These are phyloP conservation scores for Suillus hirtellus DNA, from an alignment of 768 basidiomycete genomes.

Conservation along the genomic window DNA sequence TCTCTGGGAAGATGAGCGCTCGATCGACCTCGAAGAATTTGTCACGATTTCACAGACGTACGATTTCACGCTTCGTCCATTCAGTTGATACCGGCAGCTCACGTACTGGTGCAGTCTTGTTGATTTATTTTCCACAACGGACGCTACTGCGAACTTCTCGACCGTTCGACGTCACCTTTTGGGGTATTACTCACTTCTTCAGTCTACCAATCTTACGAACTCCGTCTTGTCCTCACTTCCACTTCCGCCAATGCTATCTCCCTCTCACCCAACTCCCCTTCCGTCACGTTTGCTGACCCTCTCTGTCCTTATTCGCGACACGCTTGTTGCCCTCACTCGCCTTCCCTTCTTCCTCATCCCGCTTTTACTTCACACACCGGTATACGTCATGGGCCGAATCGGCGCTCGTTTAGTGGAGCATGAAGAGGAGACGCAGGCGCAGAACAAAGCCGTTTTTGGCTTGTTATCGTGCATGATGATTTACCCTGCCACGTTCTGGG, in stretches of 20 bases:
- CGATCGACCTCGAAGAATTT: conserved; percentile 79
- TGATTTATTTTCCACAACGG: conserved; percentile 78
- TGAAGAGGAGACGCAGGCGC: conserved; percentile 94
- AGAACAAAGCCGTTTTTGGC: conserved; percentile 94
- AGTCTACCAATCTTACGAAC: conserved; percentile 82
- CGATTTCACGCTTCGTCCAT: conserved; percentile 31
- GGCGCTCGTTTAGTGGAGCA: conserved; percentile 76
- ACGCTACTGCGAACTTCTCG: conserved; percentile 59
- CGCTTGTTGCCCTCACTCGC: conserved; percentile 64
- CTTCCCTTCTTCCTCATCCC: conserved; percentile 92
- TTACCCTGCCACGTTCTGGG: conserved; percentile 83
- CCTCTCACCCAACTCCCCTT: conserved; percentile 63
- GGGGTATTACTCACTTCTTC: conserved; percentile 85
- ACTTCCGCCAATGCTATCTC: conserved; percentile 82
- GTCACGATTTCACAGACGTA: conserved; percentile 90
- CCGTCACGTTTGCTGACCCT: conserved; percentile 86
- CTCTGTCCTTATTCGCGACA: conserved; percentile 74
- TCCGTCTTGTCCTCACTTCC: conserved; percentile 81
- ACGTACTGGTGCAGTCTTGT: conserved; percentile 61
- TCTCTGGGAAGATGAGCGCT: conserved; percentile 83
- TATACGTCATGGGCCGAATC: conserved; percentile 77
- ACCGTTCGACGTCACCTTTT: conserved; percentile 70
- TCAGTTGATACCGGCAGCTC: conserved; percentile 15
- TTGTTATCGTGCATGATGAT: conserved; percentile 70
- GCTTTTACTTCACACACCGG: conserved; percentile 78